A percentile compares a stretch with the other conserved stretches of the same genome.
phyloP scores from a whole-genome alignment of 306 rosid genomes.

The Prunus fruticosa region DNA sequence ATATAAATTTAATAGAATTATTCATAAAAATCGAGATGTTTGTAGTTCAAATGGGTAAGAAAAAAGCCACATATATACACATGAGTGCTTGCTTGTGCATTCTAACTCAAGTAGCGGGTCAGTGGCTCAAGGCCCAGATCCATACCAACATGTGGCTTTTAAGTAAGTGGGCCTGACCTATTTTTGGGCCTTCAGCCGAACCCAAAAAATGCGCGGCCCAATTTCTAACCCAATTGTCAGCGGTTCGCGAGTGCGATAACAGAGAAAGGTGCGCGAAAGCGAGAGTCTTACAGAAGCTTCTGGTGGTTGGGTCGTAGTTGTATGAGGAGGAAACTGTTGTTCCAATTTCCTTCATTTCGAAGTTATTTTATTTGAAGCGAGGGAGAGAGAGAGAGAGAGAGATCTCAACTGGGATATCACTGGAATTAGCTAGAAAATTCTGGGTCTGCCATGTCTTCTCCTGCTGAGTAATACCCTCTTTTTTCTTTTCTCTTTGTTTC shows the following conservation, averaged over 20 bases:
- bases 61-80: too few relatives aligned
- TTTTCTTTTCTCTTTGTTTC: neutral
- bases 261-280: neutral
- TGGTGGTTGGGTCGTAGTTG: slow-evolving; percentile 2
- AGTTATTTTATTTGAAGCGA: neutral
- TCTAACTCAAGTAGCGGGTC: too few relatives aligned
- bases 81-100: too few relatives aligned
- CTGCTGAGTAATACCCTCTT: slow-evolving; percentile 68
- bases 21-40: too few relatives aligned
- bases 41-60: too few relatives aligned
- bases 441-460: slow-evolving; percentile 68
- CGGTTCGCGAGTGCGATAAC: neutral
- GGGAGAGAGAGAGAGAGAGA: neutral
- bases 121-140: neutral
- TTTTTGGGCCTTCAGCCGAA: neutral
- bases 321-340: neutral
- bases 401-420: slow-evolving; percentile 12
- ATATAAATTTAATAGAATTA: too few relatives aligned
- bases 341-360: neutral
- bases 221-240: neutral
- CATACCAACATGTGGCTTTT: neutral
- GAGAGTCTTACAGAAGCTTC: slow-evolving; percentile 10
- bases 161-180: neutral
- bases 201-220: neutral
- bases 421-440: slow-evolving; percentile 23